A percentile compares a stretch with the other conserved stretches of the same genome.
phyloP scores from a whole-genome alignment of 2,329 filamentous ascomycete genomes.

The Neonectria magnoliae region DNA sequence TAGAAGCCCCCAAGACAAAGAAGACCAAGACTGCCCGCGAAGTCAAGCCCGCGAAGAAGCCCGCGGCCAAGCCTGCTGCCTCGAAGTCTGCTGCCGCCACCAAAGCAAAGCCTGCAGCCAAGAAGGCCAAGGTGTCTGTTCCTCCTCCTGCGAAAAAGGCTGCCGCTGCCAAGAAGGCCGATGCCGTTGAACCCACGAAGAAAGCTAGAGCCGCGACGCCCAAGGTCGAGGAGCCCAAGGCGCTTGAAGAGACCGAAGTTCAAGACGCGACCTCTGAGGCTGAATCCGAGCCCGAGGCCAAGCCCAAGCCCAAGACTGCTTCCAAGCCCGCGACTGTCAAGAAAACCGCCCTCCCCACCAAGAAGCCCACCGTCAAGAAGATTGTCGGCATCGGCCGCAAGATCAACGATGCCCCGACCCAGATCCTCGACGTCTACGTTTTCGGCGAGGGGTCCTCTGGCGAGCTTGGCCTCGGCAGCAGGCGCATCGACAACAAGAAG shows the following conservation, averaged over 20 bases:
- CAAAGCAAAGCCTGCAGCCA: conserved; percentile 35
- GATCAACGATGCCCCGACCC: conserved; percentile 72
- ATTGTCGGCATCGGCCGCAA: conserved; percentile 66
- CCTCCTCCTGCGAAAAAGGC: too few species aligned
- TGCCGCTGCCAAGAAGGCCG: conserved; percentile 49
- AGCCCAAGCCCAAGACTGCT: conserved; percentile 29
- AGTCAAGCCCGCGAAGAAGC: conserved; percentile 43
- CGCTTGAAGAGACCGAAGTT: conserved; percentile 48
- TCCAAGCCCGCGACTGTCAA: conserved; percentile 29
- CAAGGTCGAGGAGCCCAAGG: conserved; percentile 61
- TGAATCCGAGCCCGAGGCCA: conserved; percentile 51
- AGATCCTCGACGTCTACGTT: conserved; percentile 77
- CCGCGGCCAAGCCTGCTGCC: conserved; percentile 30
- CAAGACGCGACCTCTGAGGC: conserved; percentile 48
- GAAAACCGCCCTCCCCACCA: conserved; percentile 29
- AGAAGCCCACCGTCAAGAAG: conserved; percentile 53
- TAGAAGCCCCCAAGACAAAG: conserved; percentile 41
- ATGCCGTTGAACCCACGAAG: conserved; percentile 36
- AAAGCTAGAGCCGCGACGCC: conserved; percentile 42
- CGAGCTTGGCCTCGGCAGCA: conserved; percentile 81
- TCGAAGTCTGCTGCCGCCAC: conserved; percentile 1
- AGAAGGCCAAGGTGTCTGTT: conserved; percentile 24
- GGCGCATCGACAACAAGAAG: conserved; percentile 68
- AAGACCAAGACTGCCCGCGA: conserved; percentile 42
- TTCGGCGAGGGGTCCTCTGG: conserved; percentile 84